These are phyloP conservation scores for Tylopilus sp. DNA, from an alignment of 1,284 basidiomycete genomes.

Conservation along the genomic window DNA sequence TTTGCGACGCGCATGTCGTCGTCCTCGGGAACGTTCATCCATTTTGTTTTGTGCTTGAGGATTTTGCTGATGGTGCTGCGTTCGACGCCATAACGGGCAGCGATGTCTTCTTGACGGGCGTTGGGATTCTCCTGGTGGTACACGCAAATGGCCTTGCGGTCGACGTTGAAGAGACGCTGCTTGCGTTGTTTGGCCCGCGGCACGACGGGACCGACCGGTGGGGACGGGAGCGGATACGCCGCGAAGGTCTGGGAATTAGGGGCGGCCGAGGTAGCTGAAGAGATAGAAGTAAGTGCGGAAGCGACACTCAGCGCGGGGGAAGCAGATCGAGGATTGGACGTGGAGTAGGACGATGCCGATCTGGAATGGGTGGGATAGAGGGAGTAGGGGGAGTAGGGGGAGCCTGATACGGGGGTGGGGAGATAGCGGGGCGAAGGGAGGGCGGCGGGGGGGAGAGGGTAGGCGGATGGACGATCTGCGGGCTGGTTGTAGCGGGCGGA, in stretches of 20 bases:
- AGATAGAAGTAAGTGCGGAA: conserved; percentile 49
- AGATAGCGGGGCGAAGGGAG: conserved; percentile 32
- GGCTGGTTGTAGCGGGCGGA: conserved; percentile 27
- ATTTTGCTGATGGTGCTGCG: conserved; percentile 93
- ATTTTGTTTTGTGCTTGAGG: conserved; percentile 76
- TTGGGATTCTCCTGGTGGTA: conserved; percentile 60
- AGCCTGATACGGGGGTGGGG: conserved; percentile 32
- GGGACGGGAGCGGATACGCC: conserved; percentile 28
- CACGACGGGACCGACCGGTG: conserved; percentile 26
- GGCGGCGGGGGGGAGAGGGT: conserved; percentile 16
- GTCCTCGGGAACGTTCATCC: conserved; percentile 65
- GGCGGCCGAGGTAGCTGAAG: conserved; percentile 37
- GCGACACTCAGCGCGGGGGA: conserved; percentile 58
- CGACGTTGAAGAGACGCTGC: conserved; percentile 65
- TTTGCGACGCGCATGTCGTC: conserved; percentile 56
- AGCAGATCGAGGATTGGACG: conserved; percentile 47
- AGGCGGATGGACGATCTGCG: conserved; percentile 22
- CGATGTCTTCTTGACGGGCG: conserved; percentile 78
- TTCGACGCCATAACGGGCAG: conserved; percentile 70
- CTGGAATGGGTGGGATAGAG: conserved; percentile 40
- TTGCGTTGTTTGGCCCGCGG: conserved; percentile 57
- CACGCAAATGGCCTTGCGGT: conserved; percentile 74
- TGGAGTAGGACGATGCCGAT: conserved; percentile 42
- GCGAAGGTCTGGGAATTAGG: conserved; percentile 35
- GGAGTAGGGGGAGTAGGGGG: conserved; percentile 31